Evolutionary conservation across 108 stramenopile genomes (phyloP).

Genomic region (Skeletonema potamos): DNA sequence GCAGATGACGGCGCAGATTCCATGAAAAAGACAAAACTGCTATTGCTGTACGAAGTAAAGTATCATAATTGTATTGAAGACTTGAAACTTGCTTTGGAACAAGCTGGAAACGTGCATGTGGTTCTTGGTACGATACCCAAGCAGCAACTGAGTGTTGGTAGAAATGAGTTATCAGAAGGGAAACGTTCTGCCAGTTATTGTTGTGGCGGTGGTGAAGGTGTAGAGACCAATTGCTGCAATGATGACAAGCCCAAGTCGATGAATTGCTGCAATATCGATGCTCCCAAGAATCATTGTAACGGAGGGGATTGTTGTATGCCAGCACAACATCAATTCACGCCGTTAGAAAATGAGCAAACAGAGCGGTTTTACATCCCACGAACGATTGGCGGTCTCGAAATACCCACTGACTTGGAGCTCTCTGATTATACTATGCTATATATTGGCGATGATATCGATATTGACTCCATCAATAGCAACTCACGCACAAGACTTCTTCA

Average conservation of each 20-base stretch:
- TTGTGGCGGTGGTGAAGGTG: conserved; percentile 6
- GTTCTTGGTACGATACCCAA: conserved; percentile 35
- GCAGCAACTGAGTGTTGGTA: conserved; percentile 8
- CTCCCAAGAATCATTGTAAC: not conserved
- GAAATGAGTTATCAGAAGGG: not conserved
- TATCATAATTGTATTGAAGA: conserved; percentile 79
- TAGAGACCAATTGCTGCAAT: not conserved
- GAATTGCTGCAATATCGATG: not conserved
- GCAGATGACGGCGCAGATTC: not conserved
- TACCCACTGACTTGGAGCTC: conserved; percentile 64
- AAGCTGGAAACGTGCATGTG: conserved; percentile 15
- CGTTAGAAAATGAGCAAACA: not conserved
- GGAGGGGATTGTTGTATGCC: not conserved
- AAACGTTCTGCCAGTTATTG: not conserved
- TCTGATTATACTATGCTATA: conserved; percentile 66
- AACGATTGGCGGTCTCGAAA: conserved; percentile 75
- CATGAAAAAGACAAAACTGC: conserved; percentile 22
- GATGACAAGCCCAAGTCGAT: not conserved
- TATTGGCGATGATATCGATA: conserved; percentile 65
- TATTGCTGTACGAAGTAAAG: conserved; percentile 79
- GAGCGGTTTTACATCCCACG: conserved; percentile 32
- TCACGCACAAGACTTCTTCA: conserved; percentile 41
- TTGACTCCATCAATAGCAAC: conserved; percentile 29
- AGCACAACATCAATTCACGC: not conserved
- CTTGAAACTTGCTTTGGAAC: conserved; percentile 46